Evolutionary conservation across 2,329 filamentous ascomycete species (phyloP), one percentile per base, ranked within the genome.

Genomic region (Colletotrichum siamense): DNA sequence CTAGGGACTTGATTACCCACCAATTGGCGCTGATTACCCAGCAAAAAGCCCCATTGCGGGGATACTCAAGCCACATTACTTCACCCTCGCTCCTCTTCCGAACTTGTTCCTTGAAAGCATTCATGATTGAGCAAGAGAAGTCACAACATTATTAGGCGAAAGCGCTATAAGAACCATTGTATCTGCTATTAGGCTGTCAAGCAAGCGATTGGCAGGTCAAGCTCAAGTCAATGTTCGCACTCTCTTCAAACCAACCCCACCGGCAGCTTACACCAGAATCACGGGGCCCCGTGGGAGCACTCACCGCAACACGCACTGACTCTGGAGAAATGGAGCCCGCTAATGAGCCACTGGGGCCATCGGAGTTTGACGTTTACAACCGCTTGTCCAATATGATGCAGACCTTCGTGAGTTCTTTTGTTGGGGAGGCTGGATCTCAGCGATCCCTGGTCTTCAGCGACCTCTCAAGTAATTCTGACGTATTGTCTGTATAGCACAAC

Each of bases 351-450:
- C 87, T 96, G 34, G 92, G 91, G 0, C 84, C 91, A 2, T 86
- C 88, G 71, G 94, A 96, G 71, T 95, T 95, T 81, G 88, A 88
- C 66, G 84, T 88, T 44, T 96, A 94, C 84, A 96, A 96, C 84
- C 88, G 88, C 18, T 86, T 95, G 80, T 92, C 94, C 0, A 94
- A 94, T 72, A 89, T 91, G 78, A 96, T 96, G 95, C 90, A 96
- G 63, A 86, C 90, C 77, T 95, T 93, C 85, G 92, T 94, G 87
- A 80, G 89, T 52, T 52, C 44, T 85, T 70, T 68, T 62, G 26
- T 32, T n/a, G 26, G 15, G 59, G 28, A 62, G 30, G 10, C 15
- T 62, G 28, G 6, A 52, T 22, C 1, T 52, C 44, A 52, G n/a
- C 44, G 44, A 52, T 22, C 10, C 44, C 44, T 52, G 44, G 44